Evolutionary conservation across 1,284 basidiomycete genomes (phyloP), one percentile per base, ranked within the genome.

Genomic region (Waitea zeae): DNA sequence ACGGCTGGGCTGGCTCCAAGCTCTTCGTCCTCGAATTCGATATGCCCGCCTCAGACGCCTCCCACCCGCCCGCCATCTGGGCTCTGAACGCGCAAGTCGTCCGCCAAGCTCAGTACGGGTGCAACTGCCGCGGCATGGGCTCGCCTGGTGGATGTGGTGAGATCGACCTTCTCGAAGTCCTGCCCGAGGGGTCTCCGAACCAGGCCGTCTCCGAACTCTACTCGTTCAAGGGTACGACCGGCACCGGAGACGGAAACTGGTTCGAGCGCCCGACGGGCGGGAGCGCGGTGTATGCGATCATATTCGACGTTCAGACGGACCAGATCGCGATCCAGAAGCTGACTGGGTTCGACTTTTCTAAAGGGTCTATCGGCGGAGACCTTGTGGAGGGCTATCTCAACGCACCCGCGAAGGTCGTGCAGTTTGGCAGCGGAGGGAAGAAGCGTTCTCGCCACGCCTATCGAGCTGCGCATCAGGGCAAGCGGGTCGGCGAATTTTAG

Each of bases 91-190:
- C 40, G 24, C 51, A 53, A 36, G 40, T 53, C 35, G 49, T 49
- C 22, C 48, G 50, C 41, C 30, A 47, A 7, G 51, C 51, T 20
- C 46, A 53, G 39, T 53, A 53, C 43, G 51, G 51, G 36, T 53
- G 51, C 47, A 53, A 53, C 46, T 53, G 51, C 48, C 51, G 51
- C 27, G 47, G 47, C 26, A 36, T 40, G 36, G 44, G 45, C 28
- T 41, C 40, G 27, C 27, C 37, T 2, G 42, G 42, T 30, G 48
- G 49, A 15, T 52, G 51, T 38, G 51, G 49, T 34, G 51, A 52
- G 41, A 41, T 49, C 38, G 51, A 52, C 45, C 43, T 52, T 38
- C 44, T 50, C 35, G 51, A 53, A 46, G 46, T 44, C 17, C 42
- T 51, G 40, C 28, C 36, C 38, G 34, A 34, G 4, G 20, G 39